Evolutionary conservation across 2,329 filamentous ascomycete species (phyloP).

Genomic region (Fulvia fulva): DNA sequence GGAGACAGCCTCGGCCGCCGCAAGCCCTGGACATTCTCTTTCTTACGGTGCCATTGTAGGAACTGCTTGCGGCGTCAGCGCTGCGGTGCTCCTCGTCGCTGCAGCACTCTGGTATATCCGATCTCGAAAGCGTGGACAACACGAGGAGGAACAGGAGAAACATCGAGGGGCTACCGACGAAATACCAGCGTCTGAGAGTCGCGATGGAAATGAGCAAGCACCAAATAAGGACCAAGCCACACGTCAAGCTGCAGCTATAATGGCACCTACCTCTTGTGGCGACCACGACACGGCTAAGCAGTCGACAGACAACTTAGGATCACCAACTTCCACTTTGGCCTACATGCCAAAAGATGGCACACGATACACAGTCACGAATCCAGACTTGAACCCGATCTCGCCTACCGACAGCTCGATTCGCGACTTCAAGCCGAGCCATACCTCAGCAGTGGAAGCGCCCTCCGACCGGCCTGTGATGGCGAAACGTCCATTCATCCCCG

Average conservation of each 20-base stretch:
- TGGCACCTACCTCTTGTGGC: neutral
- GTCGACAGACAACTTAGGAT: neutral
- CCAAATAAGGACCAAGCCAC: neutral
- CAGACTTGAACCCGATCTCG: neutral
- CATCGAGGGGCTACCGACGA: neutral
- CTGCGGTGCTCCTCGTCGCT: neutral
- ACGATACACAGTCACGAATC: neutral
- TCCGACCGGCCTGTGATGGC: neutral
- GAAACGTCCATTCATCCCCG: neutral
- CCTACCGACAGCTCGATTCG: neutral
- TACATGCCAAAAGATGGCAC: neutral
- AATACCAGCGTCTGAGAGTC: neutral
- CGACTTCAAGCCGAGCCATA: neutral
- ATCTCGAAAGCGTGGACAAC: neutral
- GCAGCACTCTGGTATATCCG: constrained; percentile 3
- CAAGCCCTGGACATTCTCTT: neutral
- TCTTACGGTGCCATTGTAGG: neutral
- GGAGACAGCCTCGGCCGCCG: neutral
- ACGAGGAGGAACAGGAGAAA: neutral
- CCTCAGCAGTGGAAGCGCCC: neutral
- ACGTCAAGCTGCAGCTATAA: neutral
- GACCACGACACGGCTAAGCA: neutral
- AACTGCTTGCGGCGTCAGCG: constrained; percentile 1
- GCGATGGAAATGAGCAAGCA: neutral
- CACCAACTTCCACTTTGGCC: neutral